Conservation (phyloP, 257 asterid genomes). For the Solanum pinnatisectum region DNA sequence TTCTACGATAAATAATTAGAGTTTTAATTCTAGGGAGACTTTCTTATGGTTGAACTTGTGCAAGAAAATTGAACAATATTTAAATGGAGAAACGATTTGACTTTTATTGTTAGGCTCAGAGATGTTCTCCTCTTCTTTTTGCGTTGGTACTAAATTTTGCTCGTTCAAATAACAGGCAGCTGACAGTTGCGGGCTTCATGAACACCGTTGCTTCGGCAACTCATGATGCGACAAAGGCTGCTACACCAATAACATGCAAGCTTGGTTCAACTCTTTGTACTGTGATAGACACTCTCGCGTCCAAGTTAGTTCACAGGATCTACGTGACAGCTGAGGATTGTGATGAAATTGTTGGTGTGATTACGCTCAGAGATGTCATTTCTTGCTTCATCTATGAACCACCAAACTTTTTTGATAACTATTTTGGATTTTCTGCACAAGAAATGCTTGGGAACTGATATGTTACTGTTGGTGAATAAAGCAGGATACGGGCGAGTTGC, state of each 20-base stretch:
- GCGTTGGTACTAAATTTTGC: background rate
- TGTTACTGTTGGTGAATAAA: background rate
- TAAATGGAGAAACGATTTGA: background rate
- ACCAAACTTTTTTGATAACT: conserved; percentile 53
- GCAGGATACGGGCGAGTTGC: background rate
- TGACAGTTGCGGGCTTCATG: conserved; percentile 64
- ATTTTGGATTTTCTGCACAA: conserved; percentile 54
- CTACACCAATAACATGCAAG: conserved; percentile 68
- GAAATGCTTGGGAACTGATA: conserved; percentile 34
- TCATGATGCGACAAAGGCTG: conserved; percentile 26
- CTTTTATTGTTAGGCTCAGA: background rate
- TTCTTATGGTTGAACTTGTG: background rate
- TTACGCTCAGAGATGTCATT: conserved; percentile 82
- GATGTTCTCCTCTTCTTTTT: background rate
- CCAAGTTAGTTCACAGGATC: conserved; percentile 57
- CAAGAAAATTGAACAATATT: background rate
- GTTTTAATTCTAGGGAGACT: background rate
- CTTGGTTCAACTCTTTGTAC: conserved; percentile 44
- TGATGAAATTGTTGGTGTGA: conserved; percentile 45
- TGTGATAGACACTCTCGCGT: conserved; percentile 59
- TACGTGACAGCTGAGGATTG: conserved; percentile 41
- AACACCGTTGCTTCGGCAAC: conserved; percentile 32
- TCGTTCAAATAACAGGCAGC: conserved; percentile 32
- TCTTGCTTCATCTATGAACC: conserved; percentile 82
- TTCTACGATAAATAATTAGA: background rate